A percentile compares a stretch with the other conserved stretches of the same genome.
Conservation (phyloP, 495 filamentous ascomycete genomes). For the Podospora anserina region DNA sequence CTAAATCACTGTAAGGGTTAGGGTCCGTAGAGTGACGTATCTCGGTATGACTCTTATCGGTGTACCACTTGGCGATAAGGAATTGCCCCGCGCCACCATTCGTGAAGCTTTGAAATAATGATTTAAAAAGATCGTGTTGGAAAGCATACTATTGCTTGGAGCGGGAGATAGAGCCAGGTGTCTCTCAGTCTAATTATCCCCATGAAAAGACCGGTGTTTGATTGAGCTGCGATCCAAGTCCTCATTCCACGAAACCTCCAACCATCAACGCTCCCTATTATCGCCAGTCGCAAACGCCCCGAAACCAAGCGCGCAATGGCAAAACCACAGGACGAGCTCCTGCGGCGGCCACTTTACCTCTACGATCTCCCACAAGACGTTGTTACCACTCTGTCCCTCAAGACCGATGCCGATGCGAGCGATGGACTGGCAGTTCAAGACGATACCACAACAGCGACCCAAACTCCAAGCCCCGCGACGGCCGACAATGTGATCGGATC, state of each 20-base stretch:
- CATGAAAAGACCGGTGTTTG: neutral
- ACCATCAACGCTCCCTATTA: neutral
- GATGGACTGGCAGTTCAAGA: slow-evolving; percentile 29
- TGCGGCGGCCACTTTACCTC: slow-evolving; percentile 53
- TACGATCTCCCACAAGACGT: slow-evolving; percentile 83
- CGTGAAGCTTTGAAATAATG: neutral
- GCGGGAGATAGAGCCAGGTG: no score
- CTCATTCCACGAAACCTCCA: neutral
- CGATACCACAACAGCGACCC: slow-evolving; percentile 24
- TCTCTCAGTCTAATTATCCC: no score
- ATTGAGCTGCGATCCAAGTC: neutral
- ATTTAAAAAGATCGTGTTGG: neutral
- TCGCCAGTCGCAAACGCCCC: neutral
- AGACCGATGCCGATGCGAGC: slow-evolving; percentile 43
- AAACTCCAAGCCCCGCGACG: slow-evolving; percentile 28
- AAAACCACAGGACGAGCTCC: slow-evolving; percentile 37
- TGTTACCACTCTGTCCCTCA: slow-evolving; percentile 63
- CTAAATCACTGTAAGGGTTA: slow-evolving; percentile 16
- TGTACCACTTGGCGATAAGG: slow-evolving; percentile 15
- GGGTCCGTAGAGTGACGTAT: slow-evolving; percentile 14
- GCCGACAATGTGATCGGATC: slow-evolving; percentile 51
- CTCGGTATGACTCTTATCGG: slow-evolving; percentile 31
- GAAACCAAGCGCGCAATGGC: slow-evolving; percentile 23
- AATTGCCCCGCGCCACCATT: slow-evolving; percentile 18
- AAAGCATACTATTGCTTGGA: neutral